Evolutionary conservation across 805 yeast species (phyloP).

Genomic region (Debaryomyces prosopidis): DNA sequence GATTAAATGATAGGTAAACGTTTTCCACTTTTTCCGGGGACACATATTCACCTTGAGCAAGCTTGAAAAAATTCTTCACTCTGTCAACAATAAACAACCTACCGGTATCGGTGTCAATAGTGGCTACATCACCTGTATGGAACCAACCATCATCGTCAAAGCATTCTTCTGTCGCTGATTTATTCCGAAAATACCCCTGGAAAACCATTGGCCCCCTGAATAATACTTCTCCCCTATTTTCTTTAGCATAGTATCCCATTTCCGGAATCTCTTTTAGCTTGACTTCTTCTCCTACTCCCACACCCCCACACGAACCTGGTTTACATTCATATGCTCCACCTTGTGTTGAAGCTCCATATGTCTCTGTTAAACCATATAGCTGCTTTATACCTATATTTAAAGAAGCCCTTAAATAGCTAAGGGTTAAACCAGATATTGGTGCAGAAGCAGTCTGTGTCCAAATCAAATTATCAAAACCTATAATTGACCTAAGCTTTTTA

Average conservation of each 20-base stretch:
- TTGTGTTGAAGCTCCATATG: conserved; percentile 21
- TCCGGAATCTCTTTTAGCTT: conserved; percentile 15
- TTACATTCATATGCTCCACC: conserved; percentile 16
- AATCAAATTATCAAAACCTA: conserved; percentile 29
- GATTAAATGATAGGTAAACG: conserved; percentile 52
- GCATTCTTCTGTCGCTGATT: conserved; percentile 52
- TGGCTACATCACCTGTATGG: conserved; percentile 63
- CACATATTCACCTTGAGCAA: conserved; percentile 55
- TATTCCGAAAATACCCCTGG: conserved; percentile 54
- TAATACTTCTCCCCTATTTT: conserved; percentile 46
- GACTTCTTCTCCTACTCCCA: conserved; percentile 18
- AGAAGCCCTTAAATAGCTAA: conserved; percentile 24
- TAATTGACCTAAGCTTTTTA: conserved; percentile 29
- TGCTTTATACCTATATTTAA: conserved; percentile 28
- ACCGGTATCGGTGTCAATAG: conserved; percentile 48
- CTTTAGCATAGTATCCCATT: conserved; percentile 18
- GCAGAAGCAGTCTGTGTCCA: conserved; percentile 35
- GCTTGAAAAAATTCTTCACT: conserved; percentile 75
- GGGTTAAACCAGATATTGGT: conserved; percentile 23
- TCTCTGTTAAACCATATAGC: conserved; percentile 36
- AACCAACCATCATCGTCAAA: conserved; percentile 62
- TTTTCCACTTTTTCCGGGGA: conserved; percentile 78
- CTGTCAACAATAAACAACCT: conserved; percentile 65
- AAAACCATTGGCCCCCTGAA: conserved; percentile 67
- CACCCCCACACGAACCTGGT: conserved; percentile 28